Evolutionary conservation across 2,329 filamentous ascomycete species (phyloP).

Genomic region (Fusarium compactum): DNA sequence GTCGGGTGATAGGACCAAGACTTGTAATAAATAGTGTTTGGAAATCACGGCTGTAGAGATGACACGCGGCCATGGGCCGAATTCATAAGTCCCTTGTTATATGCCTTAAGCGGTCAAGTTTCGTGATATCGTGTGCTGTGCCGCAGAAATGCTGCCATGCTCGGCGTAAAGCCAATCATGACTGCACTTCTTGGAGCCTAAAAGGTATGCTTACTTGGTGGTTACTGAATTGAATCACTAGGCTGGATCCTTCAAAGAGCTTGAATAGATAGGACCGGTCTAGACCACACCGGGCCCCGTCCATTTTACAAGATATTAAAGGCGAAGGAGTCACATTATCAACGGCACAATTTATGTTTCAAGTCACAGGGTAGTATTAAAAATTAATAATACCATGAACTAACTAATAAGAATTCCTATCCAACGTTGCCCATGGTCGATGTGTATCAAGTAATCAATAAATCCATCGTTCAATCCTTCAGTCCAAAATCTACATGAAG

Average conservation of each 20-base stretch:
- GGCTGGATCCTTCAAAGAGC: not conserved
- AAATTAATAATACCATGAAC: conserved; percentile 30
- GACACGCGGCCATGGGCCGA: not conserved
- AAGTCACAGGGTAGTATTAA: conserved; percentile 12
- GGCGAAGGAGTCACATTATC: no score
- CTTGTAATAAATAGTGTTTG: not conserved
- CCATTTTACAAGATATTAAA: not conserved
- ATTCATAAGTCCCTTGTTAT: not conserved
- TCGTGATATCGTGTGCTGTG: not conserved
- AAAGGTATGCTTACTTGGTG: not conserved
- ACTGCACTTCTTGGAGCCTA: not conserved
- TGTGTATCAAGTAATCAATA: conserved; percentile 1
- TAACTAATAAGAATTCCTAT: conserved; percentile 6
- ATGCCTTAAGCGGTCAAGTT: not conserved
- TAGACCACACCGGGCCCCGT: not conserved
- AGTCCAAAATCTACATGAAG: conserved; percentile 21
- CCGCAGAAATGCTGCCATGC: not conserved
- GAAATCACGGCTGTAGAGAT: not conserved
- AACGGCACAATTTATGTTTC: not conserved
- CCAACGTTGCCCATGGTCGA: conserved; percentile 1
- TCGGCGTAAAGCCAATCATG: not conserved
- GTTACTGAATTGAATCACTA: not conserved
- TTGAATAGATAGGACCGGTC: not conserved
- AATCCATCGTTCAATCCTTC: conserved; percentile 4
- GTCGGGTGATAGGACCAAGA: not conserved